These are phyloP conservation scores for Fusarium tanahbumbuense DNA, from an alignment of 2,329 filamentous ascomycete genomes.

Conservation along the genomic window DNA sequence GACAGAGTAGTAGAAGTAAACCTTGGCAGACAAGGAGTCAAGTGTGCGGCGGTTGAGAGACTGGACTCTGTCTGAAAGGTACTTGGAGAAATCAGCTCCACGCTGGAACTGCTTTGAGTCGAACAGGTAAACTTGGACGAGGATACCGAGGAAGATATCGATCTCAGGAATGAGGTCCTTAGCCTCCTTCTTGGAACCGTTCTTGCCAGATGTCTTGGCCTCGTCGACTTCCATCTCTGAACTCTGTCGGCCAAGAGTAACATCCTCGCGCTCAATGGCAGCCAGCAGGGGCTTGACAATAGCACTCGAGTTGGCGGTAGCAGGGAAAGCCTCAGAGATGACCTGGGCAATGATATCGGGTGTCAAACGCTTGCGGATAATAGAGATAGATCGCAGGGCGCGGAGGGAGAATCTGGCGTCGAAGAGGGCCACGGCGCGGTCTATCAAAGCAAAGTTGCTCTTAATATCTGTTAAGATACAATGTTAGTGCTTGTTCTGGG, in stretches of 20 bases:
- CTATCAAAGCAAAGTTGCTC: slow-evolving; percentile 90
- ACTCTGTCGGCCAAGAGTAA: slow-evolving; percentile 68
- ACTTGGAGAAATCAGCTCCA: slow-evolving; percentile 85
- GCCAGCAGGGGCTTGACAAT: slow-evolving; percentile 77
- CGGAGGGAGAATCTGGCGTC: slow-evolving; percentile 95
- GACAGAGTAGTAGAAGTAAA: slow-evolving; percentile 97
- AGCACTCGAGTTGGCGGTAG: slow-evolving; percentile 68
- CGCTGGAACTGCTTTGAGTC: slow-evolving; percentile 84
- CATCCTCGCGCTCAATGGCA: slow-evolving; percentile 74
- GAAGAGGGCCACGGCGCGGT: slow-evolving; percentile 91
- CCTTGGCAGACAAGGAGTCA: slow-evolving; percentile 92
- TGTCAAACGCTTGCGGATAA: slow-evolving; percentile 89
- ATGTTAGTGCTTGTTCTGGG: slow-evolving; percentile 37
- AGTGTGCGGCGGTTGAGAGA: slow-evolving; percentile 91
- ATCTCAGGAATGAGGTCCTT: slow-evolving; percentile 89
- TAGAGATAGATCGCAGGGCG: slow-evolving; percentile 93
- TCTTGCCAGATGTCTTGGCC: slow-evolving; percentile 63
- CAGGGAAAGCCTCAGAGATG: slow-evolving; percentile 82
- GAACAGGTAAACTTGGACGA: slow-evolving; percentile 87
- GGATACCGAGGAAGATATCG: slow-evolving; percentile 87
- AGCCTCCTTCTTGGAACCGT: slow-evolving; percentile 70
- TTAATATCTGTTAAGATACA: slow-evolving; percentile 79
- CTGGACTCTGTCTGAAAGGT: slow-evolving; percentile 86
- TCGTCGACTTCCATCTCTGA: slow-evolving; percentile 82
- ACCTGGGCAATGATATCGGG: slow-evolving; percentile 83